These are phyloP conservation scores for Sophora flavescens DNA, from an alignment of 306 rosid species.

Conservation along the genomic window DNA sequence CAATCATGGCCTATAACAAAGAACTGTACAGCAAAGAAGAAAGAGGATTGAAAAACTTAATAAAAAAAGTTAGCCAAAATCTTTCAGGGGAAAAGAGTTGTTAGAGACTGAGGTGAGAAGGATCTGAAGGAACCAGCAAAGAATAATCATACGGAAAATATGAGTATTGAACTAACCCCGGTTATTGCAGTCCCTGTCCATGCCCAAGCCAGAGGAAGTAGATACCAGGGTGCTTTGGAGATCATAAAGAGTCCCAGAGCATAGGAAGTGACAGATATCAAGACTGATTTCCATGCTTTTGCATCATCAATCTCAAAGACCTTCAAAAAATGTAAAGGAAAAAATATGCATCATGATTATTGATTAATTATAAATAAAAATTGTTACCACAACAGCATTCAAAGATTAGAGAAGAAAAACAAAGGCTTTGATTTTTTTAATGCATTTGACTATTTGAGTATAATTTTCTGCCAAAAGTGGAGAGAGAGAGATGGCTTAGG, in stretches of 20 bases:
- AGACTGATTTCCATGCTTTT: slow-evolving; percentile 86
- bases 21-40: slow-evolving; percentile 59
- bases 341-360: slow-evolving; percentile 27
- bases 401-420: slow-evolving; percentile 15
- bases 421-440: not conserved
- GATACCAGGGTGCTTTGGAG: slow-evolving; percentile 94
- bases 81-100: slow-evolving; percentile 10
- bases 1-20: slow-evolving; percentile 99
- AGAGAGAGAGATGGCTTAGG: not conserved
- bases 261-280: slow-evolving; percentile 85
- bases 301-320: slow-evolving; percentile 86
- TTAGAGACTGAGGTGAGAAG: not conserved
- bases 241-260: slow-evolving; percentile 84
- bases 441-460: not conserved
- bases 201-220: slow-evolving; percentile 99
- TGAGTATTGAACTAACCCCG: slow-evolving; percentile 76
- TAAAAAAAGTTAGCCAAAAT: not conserved
- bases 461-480: not conserved
- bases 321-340: slow-evolving; percentile 46
- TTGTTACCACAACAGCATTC: slow-evolving; percentile 2
- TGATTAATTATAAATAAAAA: not conserved
- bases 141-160: slow-evolving; percentile 32
- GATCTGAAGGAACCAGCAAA: not conserved
- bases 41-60: slow-evolving; percentile 47
- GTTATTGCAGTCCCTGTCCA: slow-evolving; percentile 98